phyloP scores from a whole-genome alignment of 164 flowering plant species.

The Stephania cephalantha region DNA sequence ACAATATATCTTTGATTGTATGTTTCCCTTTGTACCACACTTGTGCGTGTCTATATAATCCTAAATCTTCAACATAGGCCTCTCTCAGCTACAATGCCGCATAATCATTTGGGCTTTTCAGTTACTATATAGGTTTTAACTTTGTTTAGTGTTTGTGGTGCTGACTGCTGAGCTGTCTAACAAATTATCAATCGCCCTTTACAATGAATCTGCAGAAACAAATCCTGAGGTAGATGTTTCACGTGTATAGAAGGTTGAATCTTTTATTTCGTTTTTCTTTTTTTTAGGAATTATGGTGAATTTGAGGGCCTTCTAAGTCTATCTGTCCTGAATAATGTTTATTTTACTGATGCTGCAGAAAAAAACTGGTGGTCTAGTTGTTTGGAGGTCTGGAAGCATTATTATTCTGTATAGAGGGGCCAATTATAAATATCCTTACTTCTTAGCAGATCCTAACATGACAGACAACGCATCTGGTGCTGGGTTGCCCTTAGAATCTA shows the following conservation, averaged over 20 bases:
- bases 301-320: neutral
- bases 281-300: constrained; percentile 1
- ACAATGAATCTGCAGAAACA: neutral
- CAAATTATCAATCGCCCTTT: neutral
- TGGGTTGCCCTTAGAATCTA: constrained; percentile 11
- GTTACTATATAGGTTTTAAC: neutral
- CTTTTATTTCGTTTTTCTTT: neutral
- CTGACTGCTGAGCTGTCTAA: too few relatives aligned
- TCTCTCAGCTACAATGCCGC: neutral
- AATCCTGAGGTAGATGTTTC: neutral
- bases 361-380: constrained; percentile 90
- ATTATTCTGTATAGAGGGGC: constrained; percentile 79
- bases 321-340: constrained; percentile 5
- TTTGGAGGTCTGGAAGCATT: constrained; percentile 90
- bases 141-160: neutral
- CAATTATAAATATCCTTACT: constrained; percentile 83
- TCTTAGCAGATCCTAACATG: constrained; percentile 26
- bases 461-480: constrained; percentile 20
- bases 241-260: neutral
- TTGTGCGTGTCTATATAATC: neutral
- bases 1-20: neutral
- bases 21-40: neutral
- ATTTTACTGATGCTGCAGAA: constrained; percentile 42
- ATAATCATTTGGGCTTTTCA: neutral
- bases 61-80: neutral